Evolutionary conservation across 768 basidiomycete species (phyloP), one percentile per base, ranked within the genome.

Genomic region (Pleurotus pulmonarius): DNA sequence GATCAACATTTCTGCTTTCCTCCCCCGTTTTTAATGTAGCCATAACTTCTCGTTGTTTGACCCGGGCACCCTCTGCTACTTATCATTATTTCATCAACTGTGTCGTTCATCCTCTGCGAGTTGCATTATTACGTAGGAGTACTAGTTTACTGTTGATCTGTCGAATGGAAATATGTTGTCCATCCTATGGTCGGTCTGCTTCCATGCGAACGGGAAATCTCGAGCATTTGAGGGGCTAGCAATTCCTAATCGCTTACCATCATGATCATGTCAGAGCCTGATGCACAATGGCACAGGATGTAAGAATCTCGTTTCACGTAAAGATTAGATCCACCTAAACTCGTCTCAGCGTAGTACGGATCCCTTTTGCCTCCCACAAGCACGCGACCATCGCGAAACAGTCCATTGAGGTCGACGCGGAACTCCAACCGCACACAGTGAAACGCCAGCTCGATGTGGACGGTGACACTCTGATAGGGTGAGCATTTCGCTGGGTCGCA

Each of bases 361-460:
- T 95, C 43, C 94, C 94, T 7, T 93, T 96, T 61, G 77, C 81
- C 18, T 86, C 82, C 18, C 67, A 75, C 20, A 77, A 85, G 59
- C 92, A 97, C 65, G 94, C 94, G 7, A 65, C 69, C 47, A 90
- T 94, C 62, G 93, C 90, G 22, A 88, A 86, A 66, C 84, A 86
- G 69, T 87, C 83, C 59, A 90, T 97, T 65, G 86, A 90, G 59
- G 94, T 97, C 29, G 94, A 97, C 70, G 73, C 77, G 16, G 94
- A 95, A 70, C 77, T 94, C 40, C 91, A 95, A 63, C 83, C 85
- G 3, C 80, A 88, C 45, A 86, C 87, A 8, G 93, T 96, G 20
- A 84, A 85, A 66, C 80, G 92, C 58, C 78, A 74, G n/a, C 68
- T 96, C 43, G 70, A 70, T 0, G 82, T 92, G 1, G 83, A 92